These are phyloP conservation scores for Earliella scabrosa DNA, from an alignment of 1,284 basidiomycete species.

Conservation along the genomic window DNA sequence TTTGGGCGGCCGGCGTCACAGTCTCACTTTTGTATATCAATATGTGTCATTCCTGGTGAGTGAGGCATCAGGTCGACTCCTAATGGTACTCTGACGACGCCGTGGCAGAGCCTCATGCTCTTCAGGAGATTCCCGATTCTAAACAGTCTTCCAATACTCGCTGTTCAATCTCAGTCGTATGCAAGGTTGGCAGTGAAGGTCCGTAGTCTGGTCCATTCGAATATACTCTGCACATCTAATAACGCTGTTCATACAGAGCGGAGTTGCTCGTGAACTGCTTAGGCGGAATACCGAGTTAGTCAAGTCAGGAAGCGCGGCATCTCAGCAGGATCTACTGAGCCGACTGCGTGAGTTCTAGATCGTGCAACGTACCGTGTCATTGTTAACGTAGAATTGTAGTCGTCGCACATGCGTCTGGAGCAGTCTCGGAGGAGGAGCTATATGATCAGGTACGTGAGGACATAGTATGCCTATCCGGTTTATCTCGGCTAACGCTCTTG, in stretches of 20 bases:
- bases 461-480: too few species aligned
- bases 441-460: slow-evolving; percentile 17
- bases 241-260: too few species aligned
- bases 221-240: too few species aligned
- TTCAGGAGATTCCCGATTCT: slow-evolving; percentile 34
- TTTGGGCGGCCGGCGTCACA: slow-evolving; percentile 16
- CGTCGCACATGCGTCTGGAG: background rate
- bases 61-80: background rate
- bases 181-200: slow-evolving; percentile 29
- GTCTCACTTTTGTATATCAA: background rate
- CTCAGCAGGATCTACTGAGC: slow-evolving; percentile 5
- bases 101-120: slow-evolving; percentile 23
- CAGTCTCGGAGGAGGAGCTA: slow-evolving; percentile 11
- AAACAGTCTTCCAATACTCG: slow-evolving; percentile 27
- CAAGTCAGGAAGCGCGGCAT: background rate
- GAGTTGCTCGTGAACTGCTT: slow-evolving; percentile 7
- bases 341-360: slow-evolving; percentile 4
- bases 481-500: too few species aligned
- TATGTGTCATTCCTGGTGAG: too few species aligned
- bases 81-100: background rate
- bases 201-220: too few species aligned
- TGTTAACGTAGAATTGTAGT: background rate
- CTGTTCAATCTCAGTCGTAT: slow-evolving; percentile 30
- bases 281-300: background rate
- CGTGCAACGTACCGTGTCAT: too few species aligned